Evolutionary conservation across 805 yeast species (phyloP), one percentile per base, ranked within the genome.

Genomic region (Wickerhamia fluorescens): DNA sequence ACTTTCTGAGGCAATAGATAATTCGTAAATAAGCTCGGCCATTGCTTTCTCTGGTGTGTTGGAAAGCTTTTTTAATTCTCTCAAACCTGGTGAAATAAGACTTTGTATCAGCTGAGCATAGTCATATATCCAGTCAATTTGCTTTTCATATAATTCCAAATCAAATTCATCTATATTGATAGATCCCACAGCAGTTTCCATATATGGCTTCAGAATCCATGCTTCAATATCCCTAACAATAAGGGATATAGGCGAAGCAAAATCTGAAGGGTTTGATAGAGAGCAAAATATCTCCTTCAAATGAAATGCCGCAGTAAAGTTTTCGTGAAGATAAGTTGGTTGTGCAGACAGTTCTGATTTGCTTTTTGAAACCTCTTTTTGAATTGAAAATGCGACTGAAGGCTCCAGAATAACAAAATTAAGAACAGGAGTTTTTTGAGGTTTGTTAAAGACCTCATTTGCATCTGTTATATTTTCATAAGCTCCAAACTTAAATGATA

Each of bases 1-100:
- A 1, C 49, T 45, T 7, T 43, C 43, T 6, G 70, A 61, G 2
- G 67, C 71, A 8, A 42, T 42, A 3, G 71, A 49, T 12, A 70
- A 42, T 7, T 47, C 41, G 39, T 68, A 68, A 2, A 71, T 49
- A 19, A 72, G 43, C 21, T 68, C 70, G 7, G 61, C 51, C n/a
- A 26, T 16, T 17, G 24, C 37, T 12, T 20, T 41, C 24, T 11
- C 11, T 9, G 19, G 13, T 7, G 47, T 28, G 5, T 34, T 29
- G 1, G 40, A 13, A n/a, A n/a, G n/a, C n/a, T n/a, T n/a, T 6
- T 33, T 20, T 25, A 58, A 39, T 21, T 36, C 42, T 5, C 26
- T 23, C 1, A 49, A 13, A 0, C 54, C 41, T 2, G 48, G 49
- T 3, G 25, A 19, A 5, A 38, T 31, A 24, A 13, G 36, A 14